phyloP scores from a whole-genome alignment of 306 rosid species.

The Trifolium subterraneum region DNA sequence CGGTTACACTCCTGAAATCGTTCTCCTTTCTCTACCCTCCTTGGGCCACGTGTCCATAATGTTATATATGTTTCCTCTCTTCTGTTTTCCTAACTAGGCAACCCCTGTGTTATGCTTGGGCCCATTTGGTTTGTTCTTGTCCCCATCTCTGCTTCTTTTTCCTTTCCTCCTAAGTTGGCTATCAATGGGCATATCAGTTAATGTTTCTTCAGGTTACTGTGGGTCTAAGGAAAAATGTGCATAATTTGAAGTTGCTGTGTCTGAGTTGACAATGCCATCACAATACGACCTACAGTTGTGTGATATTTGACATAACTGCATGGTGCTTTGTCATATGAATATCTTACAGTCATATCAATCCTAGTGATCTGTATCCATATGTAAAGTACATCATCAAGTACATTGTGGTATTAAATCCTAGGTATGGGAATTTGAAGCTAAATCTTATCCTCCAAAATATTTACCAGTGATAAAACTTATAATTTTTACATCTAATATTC shows the following conservation, averaged over 20 bases:
- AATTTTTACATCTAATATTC: not conserved
- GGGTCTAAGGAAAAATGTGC: slow-evolving; percentile 4
- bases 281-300: not conserved
- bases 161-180: slow-evolving; percentile 3
- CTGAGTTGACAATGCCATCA: not conserved
- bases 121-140: not conserved
- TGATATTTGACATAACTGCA: not conserved
- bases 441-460: not conserved
- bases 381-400: slow-evolving; percentile 1
- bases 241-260: slow-evolving; percentile 14
- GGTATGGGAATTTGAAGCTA: not conserved
- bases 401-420: not conserved
- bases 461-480: not conserved
- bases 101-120: not conserved
- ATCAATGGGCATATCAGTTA: slow-evolving; percentile 1
- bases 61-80: slow-evolving; percentile 1
- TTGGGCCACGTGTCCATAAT: not conserved
- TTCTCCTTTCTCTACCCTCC: not conserved
- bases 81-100: not conserved
- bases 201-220: slow-evolving; percentile 15
- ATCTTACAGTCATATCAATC: slow-evolving; percentile 10
- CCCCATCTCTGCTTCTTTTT: not conserved
- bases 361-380: not conserved
- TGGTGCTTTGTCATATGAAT: not conserved
- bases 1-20: not conserved